Evolutionary conservation across 2,329 filamentous ascomycete species (phyloP).

Genomic region (Sclerotinia minor): DNA sequence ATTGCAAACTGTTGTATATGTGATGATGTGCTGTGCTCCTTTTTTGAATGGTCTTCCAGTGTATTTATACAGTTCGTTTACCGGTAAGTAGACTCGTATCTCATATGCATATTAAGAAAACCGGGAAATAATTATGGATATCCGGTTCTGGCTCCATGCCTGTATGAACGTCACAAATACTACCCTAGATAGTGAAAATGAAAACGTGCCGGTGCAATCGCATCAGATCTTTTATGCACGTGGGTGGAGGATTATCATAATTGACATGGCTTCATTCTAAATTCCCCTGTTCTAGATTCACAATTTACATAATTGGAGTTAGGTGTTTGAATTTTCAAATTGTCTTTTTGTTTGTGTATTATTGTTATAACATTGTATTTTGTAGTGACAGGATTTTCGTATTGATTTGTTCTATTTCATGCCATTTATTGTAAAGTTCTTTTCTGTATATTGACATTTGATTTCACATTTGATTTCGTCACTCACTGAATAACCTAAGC

Average conservation of each 20-base stretch:
- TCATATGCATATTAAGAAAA: background rate
- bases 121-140: background rate
- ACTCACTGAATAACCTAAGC: background rate
- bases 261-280: background rate
- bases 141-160: background rate
- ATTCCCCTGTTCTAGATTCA: slow-evolving; percentile 11
- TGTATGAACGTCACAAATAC: background rate
- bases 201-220: slow-evolving; percentile 11
- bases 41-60: too few species aligned
- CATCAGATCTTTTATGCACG: background rate
- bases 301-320: slow-evolving; percentile 1
- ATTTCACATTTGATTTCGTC: background rate
- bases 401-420: background rate
- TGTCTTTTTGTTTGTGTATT: background rate
- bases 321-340: background rate
- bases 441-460: background rate
- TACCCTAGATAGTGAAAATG: background rate
- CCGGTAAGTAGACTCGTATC: background rate
- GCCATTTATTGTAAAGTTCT: background rate
- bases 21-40: too few species aligned
- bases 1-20: too few species aligned
- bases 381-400: background rate
- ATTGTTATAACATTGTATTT: background rate
- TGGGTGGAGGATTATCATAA: background rate
- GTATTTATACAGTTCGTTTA: background rate